phyloP scores from a whole-genome alignment of 2,329 filamentous ascomycete species.

The Paecilomyces sp. region DNA sequence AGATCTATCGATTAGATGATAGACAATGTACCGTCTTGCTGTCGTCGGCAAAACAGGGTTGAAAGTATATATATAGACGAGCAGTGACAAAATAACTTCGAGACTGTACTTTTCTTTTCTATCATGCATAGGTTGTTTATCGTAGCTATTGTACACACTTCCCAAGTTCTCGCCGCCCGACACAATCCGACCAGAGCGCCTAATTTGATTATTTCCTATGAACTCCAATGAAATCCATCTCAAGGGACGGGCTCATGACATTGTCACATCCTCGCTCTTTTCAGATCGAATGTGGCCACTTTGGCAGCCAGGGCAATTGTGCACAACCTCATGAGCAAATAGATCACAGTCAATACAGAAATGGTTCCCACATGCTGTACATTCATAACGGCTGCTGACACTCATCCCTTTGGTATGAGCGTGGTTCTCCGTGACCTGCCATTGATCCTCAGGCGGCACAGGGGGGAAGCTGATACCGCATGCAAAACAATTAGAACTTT shows the following conservation, averaged over 20 bases:
- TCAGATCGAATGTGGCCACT: slow-evolving; percentile 21
- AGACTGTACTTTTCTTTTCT: background rate
- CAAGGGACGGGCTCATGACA: background rate
- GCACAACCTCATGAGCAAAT: slow-evolving; percentile 86
- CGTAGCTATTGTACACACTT: background rate
- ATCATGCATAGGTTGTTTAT: background rate
- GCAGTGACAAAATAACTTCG: background rate
- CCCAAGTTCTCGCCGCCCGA: background rate
- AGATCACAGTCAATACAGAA: slow-evolving; percentile 99
- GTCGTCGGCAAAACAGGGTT: no score
- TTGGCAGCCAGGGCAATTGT: slow-evolving; percentile 92
- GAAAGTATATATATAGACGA: no score
- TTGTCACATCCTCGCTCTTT: background rate
- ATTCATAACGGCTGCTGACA: slow-evolving; percentile 83
- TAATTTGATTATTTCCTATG: background rate
- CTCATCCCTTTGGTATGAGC: slow-evolving; percentile 57
- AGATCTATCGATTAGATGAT: no score
- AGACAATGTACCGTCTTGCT: no score
- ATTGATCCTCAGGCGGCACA: slow-evolving; percentile 31
- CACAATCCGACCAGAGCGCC: background rate
- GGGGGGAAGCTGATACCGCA: slow-evolving; percentile 68
- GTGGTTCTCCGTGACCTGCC: slow-evolving; percentile 25
- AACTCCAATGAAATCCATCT: background rate
- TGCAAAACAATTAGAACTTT: slow-evolving; percentile 63
- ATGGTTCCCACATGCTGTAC: slow-evolving; percentile 76